These are phyloP conservation scores for Candida berthetii DNA, from an alignment of 805 yeast species.

Conservation along the genomic window DNA sequence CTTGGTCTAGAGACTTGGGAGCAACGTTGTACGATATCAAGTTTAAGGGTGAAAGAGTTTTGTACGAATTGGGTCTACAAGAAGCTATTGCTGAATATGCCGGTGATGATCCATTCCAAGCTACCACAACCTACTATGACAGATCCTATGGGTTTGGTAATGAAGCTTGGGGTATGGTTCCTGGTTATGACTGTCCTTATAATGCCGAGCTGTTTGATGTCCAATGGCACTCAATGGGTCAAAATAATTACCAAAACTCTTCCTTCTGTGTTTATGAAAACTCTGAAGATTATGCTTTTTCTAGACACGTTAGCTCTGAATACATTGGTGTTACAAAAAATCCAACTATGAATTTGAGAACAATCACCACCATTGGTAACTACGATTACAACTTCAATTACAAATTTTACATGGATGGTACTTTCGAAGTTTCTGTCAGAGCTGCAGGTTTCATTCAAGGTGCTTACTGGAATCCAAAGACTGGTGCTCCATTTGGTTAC, in stretches of 20 bases:
- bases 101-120: slow-evolving; percentile 25
- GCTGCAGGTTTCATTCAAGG: slow-evolving; percentile 25
- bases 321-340: slow-evolving; percentile 16
- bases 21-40: slow-evolving; percentile 18
- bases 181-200: slow-evolving; percentile 24
- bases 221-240: slow-evolving; percentile 19
- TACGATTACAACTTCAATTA: slow-evolving; percentile 19
- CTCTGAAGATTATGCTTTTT: slow-evolving; percentile 16
- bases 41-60: slow-evolving; percentile 23
- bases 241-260: slow-evolving; percentile 18
- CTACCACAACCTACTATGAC: slow-evolving; percentile 19
- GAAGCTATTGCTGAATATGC: slow-evolving; percentile 24
- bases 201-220: slow-evolving; percentile 22
- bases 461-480: slow-evolving; percentile 17
- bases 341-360: slow-evolving; percentile 19
- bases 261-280: slow-evolving; percentile 20
- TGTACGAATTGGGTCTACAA: slow-evolving; percentile 21
- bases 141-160: slow-evolving; percentile 22
- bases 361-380: slow-evolving; percentile 19
- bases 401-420: slow-evolving; percentile 20
- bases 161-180: slow-evolving; percentile 21
- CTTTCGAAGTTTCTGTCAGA: slow-evolving; percentile 20
- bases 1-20: slow-evolving; percentile 21
- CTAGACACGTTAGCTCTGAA: slow-evolving; percentile 14
- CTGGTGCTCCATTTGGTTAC: slow-evolving; percentile 16